phyloP scores from a whole-genome alignment of 1,284 basidiomycete species.

The Boletus sp. region DNA sequence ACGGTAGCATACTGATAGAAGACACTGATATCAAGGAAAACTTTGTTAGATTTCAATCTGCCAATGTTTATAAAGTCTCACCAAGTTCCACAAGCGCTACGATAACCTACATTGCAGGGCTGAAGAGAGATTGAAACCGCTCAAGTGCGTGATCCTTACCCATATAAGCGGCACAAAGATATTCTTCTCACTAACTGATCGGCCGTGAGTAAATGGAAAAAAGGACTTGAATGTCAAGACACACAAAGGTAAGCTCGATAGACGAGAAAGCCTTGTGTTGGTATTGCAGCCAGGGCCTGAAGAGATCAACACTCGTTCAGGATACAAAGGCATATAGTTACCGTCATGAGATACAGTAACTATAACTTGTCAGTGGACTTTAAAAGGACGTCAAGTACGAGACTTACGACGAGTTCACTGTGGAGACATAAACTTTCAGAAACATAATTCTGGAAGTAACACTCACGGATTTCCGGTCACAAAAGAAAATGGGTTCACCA shows the following conservation, averaged over 20 bases:
- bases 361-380: background rate
- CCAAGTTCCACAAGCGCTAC: constrained; percentile 7
- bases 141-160: constrained; percentile 3
- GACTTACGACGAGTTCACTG: constrained; percentile 5
- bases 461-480: background rate
- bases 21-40: background rate
- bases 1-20: background rate
- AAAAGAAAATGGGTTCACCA: background rate
- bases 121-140: background rate
- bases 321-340: background rate
- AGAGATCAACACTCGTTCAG: background rate
- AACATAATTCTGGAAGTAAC: too few relatives aligned
- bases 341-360: constrained; percentile 3
- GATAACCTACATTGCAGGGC: background rate
- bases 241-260: constrained; percentile 15
- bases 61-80: background rate
- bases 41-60: background rate
- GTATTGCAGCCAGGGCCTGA: background rate
- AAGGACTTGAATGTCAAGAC: background rate
- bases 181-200: constrained; percentile 12
- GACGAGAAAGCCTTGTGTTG: constrained; percentile 14
- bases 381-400: background rate
- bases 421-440: background rate
- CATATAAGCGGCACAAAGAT: constrained; percentile 4
- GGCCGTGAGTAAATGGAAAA: background rate